Evolutionary conservation across 768 basidiomycete genomes (phyloP).

Genomic region (Kwoniella botswanensis): DNA sequence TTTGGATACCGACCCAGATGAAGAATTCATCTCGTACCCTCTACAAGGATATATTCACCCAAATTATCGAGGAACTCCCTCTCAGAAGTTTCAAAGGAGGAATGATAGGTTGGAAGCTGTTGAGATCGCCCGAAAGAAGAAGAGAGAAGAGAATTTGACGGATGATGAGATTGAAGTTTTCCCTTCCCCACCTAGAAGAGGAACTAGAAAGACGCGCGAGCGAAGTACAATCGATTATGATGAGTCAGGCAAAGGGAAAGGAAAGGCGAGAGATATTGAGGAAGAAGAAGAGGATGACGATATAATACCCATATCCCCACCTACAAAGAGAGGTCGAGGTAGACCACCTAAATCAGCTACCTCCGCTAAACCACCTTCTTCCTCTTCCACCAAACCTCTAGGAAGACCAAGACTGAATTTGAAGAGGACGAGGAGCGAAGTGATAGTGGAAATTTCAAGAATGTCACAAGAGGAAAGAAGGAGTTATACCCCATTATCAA

Average conservation of each 20-base stretch:
- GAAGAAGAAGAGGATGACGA: constrained; percentile 16
- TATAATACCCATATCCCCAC: constrained; percentile 12
- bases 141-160: constrained; percentile 11
- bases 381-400: neutral
- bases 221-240: neutral
- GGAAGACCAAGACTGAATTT: neutral
- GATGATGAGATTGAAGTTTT: constrained; percentile 21
- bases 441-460: constrained; percentile 16
- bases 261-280: neutral
- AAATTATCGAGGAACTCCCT: neutral
- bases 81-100: constrained; percentile 5
- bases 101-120: neutral
- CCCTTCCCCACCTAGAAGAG: constrained; percentile 11
- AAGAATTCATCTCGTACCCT: constrained; percentile 6
- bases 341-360: neutral
- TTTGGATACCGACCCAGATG: neutral
- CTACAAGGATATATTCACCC: neutral
- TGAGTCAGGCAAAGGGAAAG: constrained; percentile 16
- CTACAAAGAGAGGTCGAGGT: neutral
- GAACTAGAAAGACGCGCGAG: neutral
- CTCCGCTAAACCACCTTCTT: neutral
- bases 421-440: constrained; percentile 11
- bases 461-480: constrained; percentile 17
- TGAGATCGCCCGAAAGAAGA: constrained; percentile 6
- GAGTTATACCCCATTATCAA: constrained; percentile 2